Evolutionary conservation across 2,329 filamentous ascomycete genomes (phyloP).

Genomic region (Colletotrichum orchidophilum): DNA sequence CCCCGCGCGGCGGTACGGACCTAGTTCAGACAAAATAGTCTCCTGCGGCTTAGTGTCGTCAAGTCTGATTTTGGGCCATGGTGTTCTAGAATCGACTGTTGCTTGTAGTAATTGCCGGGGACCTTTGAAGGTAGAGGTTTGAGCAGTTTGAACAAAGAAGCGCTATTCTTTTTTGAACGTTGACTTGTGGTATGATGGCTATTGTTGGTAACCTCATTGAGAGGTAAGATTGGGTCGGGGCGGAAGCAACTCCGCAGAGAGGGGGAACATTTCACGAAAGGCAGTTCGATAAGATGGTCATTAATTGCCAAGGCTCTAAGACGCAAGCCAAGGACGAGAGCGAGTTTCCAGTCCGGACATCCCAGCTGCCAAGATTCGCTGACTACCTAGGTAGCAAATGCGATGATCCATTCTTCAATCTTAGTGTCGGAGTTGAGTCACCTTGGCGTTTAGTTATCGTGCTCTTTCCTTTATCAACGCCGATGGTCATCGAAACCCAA

Average conservation of each 20-base stretch:
- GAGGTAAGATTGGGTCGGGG: neutral
- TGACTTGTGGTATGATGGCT: neutral
- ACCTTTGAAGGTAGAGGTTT: neutral
- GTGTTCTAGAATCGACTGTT: neutral
- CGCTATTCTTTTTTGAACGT: neutral
- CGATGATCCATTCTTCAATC: neutral
- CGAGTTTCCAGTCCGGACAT: neutral
- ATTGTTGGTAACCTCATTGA: neutral
- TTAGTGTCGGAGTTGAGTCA: neutral
- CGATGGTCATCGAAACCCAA: too few species aligned
- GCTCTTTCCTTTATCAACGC: too few species aligned
- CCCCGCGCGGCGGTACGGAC: conserved; percentile 1
- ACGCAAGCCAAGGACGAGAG: neutral
- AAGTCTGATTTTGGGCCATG: neutral
- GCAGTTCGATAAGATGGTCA: neutral
- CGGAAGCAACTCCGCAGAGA: neutral
- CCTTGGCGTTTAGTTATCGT: too few species aligned
- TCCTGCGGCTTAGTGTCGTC: neutral
- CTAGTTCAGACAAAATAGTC: neutral
- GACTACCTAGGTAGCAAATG: too few species aligned
- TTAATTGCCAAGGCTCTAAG: conserved; percentile 12
- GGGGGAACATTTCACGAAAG: neutral
- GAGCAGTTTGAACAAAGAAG: neutral
- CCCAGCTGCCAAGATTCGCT: conserved; percentile 1
- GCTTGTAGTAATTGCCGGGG: neutral